Conservation (phyloP, 352 stramenopile species). For the Peronospora farinosa region DNA sequence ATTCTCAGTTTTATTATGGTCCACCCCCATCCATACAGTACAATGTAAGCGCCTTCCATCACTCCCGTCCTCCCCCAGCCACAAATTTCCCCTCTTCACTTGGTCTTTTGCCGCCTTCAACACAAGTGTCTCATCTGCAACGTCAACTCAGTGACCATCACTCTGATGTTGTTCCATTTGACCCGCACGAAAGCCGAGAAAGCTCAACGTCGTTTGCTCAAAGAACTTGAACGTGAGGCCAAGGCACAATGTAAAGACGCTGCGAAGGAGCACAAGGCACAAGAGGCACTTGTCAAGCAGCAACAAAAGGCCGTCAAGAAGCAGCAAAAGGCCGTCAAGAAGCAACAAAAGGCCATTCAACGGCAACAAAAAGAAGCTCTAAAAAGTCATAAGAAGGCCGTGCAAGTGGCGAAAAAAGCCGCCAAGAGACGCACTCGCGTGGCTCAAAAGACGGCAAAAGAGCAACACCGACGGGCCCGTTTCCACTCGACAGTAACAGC, state of each 20-base stretch:
- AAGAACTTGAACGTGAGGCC: conserved; percentile 24
- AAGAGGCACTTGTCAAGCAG: conserved; percentile 15
- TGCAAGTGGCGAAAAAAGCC: conserved; percentile 21
- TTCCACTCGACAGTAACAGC: background rate
- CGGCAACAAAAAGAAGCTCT: conserved; percentile 16
- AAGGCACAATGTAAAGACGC: conserved; percentile 24
- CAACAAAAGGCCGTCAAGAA: conserved; percentile 16
- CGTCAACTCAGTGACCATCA: conserved; percentile 12
- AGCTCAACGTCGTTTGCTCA: conserved; percentile 13
- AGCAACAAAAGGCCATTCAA: background rate
- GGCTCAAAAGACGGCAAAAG: conserved; percentile 21
- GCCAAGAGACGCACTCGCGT: conserved; percentile 16
- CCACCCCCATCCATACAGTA: conserved; percentile 3
- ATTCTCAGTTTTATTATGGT: background rate
- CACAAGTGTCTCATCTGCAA: conserved; percentile 1
- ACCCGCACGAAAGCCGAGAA: conserved; percentile 27
- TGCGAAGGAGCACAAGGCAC: conserved; percentile 17
- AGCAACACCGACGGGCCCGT: conserved; percentile 3
- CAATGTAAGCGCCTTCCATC: conserved; percentile 15
- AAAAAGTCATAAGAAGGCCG: conserved; percentile 6
- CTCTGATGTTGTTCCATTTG: conserved; percentile 16
- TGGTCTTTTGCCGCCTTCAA: conserved; percentile 23
- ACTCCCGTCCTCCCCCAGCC: background rate
- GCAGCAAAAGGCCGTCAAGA: background rate
- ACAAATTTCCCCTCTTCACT: too few relatives aligned